These are phyloP conservation scores for Blastobotrys mokoenaii DNA, from an alignment of 805 yeast genomes.

Conservation along the genomic window DNA sequence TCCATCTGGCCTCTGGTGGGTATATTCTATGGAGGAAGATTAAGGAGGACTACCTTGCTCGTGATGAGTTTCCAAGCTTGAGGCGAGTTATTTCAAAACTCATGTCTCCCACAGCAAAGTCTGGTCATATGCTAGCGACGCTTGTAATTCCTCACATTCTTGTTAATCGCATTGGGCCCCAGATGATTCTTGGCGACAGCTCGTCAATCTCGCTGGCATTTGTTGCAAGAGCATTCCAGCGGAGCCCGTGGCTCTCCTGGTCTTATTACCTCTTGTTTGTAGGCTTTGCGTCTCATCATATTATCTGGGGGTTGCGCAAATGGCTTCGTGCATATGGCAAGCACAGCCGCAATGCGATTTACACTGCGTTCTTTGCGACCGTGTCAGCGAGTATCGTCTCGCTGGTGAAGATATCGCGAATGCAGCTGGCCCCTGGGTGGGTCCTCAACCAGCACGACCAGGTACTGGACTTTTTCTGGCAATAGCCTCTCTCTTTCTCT, in stretches of 20 bases:
- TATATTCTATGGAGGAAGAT: constrained; percentile 33
- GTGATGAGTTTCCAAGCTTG: constrained; percentile 16
- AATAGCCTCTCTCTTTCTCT: too few relatives aligned
- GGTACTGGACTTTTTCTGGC: constrained; percentile 5
- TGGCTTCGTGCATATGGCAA: constrained; percentile 28
- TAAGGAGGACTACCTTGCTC: constrained; percentile 22
- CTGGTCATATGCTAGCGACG: constrained; percentile 50
- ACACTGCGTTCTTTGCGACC: not conserved
- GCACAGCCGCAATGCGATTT: constrained; percentile 1
- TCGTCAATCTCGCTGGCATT: constrained; percentile 44
- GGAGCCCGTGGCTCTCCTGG: constrained; percentile 27
- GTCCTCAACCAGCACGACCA: constrained; percentile 12
- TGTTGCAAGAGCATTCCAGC: constrained; percentile 34
- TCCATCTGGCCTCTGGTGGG: constrained; percentile 49
- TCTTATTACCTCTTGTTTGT: constrained; percentile 30
- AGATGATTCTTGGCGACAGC: constrained; percentile 53
- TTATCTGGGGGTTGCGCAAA: constrained; percentile 43
- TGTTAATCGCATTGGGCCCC: constrained; percentile 42
- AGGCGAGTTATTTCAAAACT: constrained; percentile 12
- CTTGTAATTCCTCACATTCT: constrained; percentile 38
- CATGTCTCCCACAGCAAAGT: constrained; percentile 46
- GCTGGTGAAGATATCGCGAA: constrained; percentile 7
- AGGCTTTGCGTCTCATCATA: constrained; percentile 42
- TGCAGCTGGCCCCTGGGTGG: constrained; percentile 15
- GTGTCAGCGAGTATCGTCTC: not conserved